Conservation (phyloP, 1,284 basidiomycete genomes). For the Boletus sp. region DNA sequence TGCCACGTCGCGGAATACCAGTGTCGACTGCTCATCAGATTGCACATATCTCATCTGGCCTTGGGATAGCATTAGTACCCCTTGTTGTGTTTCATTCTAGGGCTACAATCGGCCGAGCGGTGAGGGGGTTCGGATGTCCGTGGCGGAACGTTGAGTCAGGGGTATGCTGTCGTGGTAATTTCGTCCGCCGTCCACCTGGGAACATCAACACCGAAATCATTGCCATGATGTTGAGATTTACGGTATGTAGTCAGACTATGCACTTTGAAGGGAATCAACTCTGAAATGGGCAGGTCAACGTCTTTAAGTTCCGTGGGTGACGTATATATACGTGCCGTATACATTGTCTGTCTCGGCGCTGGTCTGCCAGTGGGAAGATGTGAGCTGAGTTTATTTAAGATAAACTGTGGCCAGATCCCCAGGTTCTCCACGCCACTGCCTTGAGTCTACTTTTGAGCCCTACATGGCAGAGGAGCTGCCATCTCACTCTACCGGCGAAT, state of each 20-base stretch:
- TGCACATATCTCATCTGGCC: not conserved
- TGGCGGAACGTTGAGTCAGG: not conserved
- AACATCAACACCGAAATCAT: not conserved
- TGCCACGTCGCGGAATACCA: not conserved
- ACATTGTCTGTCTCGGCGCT: not conserved
- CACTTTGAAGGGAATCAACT: not conserved
- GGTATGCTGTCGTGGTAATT: not conserved
- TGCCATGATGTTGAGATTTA: not conserved
- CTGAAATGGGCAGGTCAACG: not conserved
- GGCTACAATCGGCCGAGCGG: conserved; percentile 7
- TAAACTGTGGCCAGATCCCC: not conserved
- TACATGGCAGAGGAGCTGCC: not conserved
- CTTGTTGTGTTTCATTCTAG: conserved; percentile 1
- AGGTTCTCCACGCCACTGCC: not conserved
- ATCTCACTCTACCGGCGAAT: not conserved
- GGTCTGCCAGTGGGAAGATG: not conserved
- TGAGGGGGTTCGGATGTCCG: not conserved
- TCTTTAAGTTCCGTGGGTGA: not conserved
- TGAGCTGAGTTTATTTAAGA: not conserved
- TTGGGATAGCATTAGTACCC: not conserved
- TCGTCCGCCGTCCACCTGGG: not conserved
- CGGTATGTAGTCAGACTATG: not conserved
- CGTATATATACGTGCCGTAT: not conserved
- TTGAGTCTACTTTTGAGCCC: too few relatives aligned
- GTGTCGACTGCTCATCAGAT: not conserved